phyloP scores from a whole-genome alignment of 192 early-diverging fungal species.

The Podila clonocystis region DNA sequence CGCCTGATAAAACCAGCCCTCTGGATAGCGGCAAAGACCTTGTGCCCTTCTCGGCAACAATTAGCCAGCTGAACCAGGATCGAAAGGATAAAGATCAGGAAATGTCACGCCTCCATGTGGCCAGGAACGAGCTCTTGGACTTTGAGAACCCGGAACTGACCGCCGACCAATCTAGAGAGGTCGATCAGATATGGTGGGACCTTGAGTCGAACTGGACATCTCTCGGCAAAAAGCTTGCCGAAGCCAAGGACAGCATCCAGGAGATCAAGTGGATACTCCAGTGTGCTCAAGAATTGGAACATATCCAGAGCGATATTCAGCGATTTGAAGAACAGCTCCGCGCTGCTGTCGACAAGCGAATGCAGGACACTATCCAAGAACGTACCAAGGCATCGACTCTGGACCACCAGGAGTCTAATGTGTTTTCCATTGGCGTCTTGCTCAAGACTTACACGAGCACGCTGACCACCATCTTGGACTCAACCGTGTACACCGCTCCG shows the following conservation, averaged over 20 bases:
- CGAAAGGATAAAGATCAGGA: conserved; percentile 7
- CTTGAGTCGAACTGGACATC: conserved; percentile 21
- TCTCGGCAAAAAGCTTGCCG: conserved; percentile 8
- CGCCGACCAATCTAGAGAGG: conserved; percentile 19
- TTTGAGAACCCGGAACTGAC: conserved; percentile 37
- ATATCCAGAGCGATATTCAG: conserved; percentile 29
- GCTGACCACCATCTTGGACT: conserved; percentile 19
- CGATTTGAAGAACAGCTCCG: conserved; percentile 34
- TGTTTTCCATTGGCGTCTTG: conserved; percentile 17
- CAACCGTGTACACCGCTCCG: conserved; percentile 17
- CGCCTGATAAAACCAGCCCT: conserved; percentile 18
- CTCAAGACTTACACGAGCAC: conserved; percentile 19
- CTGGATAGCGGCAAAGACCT: conserved; percentile 25
- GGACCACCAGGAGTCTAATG: conserved; percentile 32
- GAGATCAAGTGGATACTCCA: conserved; percentile 47
- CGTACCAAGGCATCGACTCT: conserved; percentile 19
- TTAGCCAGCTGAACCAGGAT: conserved; percentile 16
- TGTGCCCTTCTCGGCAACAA: conserved; percentile 21
- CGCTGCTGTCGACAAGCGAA: conserved; percentile 23
- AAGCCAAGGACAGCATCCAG: conserved; percentile 26
- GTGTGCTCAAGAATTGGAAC: conserved; percentile 39
- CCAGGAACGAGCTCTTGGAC: conserved; percentile 38
- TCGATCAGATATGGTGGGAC: conserved; percentile 28
- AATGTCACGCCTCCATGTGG: conserved; percentile 14
- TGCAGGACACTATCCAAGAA: conserved; percentile 23